A percentile compares a stretch with the other conserved stretches of the same genome.
These are phyloP conservation scores for Vinca minor DNA, from an alignment of 257 asterid species.

Conservation along the genomic window DNA sequence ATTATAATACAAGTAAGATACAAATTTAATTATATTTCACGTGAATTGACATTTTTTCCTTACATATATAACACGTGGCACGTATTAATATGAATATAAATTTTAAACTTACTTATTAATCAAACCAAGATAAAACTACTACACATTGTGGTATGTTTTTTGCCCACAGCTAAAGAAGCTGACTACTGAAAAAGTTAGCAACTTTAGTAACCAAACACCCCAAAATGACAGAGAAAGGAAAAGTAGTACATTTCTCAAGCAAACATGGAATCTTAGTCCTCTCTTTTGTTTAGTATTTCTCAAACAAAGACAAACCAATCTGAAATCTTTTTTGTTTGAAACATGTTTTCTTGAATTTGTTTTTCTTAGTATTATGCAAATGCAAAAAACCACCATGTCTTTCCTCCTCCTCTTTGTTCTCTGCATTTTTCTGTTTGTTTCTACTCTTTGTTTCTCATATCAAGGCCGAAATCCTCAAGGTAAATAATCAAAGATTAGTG, in stretches of 20 bases:
- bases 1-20: too few species aligned
- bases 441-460: constrained; percentile 32
- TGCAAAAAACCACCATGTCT: constrained; percentile 44
- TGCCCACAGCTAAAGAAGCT: constrained; percentile 6
- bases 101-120: too few species aligned
- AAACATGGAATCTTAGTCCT: background rate
- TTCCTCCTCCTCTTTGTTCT: constrained; percentile 19
- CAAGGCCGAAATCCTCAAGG: constrained; percentile 88
- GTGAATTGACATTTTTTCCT: too few species aligned
- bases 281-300: background rate
- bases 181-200: constrained; percentile 10
- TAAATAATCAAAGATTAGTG: constrained; percentile 7
- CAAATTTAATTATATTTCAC: too few species aligned
- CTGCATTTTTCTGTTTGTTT: constrained; percentile 25
- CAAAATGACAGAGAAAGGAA: constrained; percentile 5
- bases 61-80: too few species aligned
- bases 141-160: constrained; percentile 2
- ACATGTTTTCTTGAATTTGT: constrained; percentile 11
- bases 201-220: constrained; percentile 12
- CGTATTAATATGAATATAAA: too few species aligned
- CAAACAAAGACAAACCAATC: background rate
- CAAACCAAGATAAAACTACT: too few species aligned
- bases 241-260: background rate
- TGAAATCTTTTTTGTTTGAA: background rate
- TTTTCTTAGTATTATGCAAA: constrained; percentile 12